Evolutionary conservation across 768 basidiomycete genomes (phyloP).

Genomic region (Panellus pusillus): DNA sequence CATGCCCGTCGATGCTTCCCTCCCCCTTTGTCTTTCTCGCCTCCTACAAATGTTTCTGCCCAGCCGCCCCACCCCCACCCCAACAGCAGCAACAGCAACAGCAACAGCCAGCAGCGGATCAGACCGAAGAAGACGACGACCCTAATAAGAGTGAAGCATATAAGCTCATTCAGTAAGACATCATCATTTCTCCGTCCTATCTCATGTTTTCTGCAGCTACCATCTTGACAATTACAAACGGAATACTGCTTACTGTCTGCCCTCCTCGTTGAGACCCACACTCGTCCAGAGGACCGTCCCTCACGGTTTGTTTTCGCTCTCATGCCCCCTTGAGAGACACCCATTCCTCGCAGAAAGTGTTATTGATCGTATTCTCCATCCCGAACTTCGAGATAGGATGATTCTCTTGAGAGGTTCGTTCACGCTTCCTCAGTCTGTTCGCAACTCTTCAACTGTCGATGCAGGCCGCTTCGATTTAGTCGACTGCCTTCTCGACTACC

Average conservation of each 20-base stretch:
- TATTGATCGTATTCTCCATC: slow-evolving; percentile 89
- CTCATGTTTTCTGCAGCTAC: slow-evolving; percentile 50
- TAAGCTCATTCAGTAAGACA: slow-evolving; percentile 72
- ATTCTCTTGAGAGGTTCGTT: slow-evolving; percentile 78
- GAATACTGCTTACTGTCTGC: slow-evolving; percentile 85
- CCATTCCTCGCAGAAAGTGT: slow-evolving; percentile 61
- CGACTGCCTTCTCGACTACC: slow-evolving; percentile 76
- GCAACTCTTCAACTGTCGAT: slow-evolving; percentile 6
- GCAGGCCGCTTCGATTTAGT: slow-evolving; percentile 77
- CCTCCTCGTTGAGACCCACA: slow-evolving; percentile 84
- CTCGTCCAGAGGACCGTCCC: slow-evolving; percentile 87
- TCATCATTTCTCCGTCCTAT: slow-evolving; percentile 3
- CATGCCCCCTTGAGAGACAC: slow-evolving; percentile 1
- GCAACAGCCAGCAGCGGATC: slow-evolving; percentile 36
- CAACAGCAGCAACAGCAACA: slow-evolving; percentile 35
- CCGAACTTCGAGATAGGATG: slow-evolving; percentile 87
- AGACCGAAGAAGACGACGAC: slow-evolving; percentile 62
- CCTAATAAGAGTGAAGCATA: slow-evolving; percentile 77
- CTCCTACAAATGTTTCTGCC: slow-evolving; percentile 25
- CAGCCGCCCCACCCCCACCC: slow-evolving; percentile 24
- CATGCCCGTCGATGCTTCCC: slow-evolving; percentile 55
- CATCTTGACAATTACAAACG: slow-evolving; percentile 89
- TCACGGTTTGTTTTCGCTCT: slow-evolving; percentile 55
- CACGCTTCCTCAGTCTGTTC: not conserved
- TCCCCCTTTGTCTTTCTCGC: slow-evolving; percentile 52